Evolutionary conservation across 345 rosid species (phyloP), one percentile per base, ranked within the genome.

Genomic region (Ceriops zippeliana): DNA sequence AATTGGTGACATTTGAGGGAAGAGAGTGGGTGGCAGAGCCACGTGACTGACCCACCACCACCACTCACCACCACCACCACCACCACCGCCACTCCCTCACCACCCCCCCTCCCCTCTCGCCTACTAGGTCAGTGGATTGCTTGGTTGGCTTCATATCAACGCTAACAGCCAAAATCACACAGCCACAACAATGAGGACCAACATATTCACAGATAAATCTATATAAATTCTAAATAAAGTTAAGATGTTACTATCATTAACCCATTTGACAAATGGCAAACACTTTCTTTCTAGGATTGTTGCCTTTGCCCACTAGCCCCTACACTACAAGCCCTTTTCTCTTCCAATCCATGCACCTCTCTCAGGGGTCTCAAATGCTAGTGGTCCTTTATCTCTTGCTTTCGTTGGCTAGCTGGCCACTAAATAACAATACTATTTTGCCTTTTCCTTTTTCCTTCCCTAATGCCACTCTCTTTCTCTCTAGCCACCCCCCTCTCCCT

Each of bases 131-230:
- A 73, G 78, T 81, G 83, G 81, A 67, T 80, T 78, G 86, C 82
- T 75, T 69, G 80, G 84, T 81, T 86, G 88, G 97, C 96, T 93
- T 93, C 92, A 77, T 76, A 83, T 83, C 85, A 86, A 87, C 93
- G 98, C 98, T 80, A 89, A 85, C 90, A 74, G 87, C 85, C 96
- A 87, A 81, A 81, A 78, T 47, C 60, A 76, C 74, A 76, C 80
- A 79, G 79, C 84, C 86, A 62, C 75, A 62, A 30, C 73, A 69
- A 67, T 66, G 47, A 35, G 72, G 67, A 64, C 72, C 70, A 57
- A 75, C 38, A 57, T 62, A 62, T 58, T 51, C 66, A 57, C 67
- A 30, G 62, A 62, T 58, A 47, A 65, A 13, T 42, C 49, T 13
- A 24, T 31, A 73, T 54, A 72, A 72, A 58, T 62, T 31, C 71